phyloP scores from a whole-genome alignment of 179 eudicot genomes.

The Camellia oleifera region DNA sequence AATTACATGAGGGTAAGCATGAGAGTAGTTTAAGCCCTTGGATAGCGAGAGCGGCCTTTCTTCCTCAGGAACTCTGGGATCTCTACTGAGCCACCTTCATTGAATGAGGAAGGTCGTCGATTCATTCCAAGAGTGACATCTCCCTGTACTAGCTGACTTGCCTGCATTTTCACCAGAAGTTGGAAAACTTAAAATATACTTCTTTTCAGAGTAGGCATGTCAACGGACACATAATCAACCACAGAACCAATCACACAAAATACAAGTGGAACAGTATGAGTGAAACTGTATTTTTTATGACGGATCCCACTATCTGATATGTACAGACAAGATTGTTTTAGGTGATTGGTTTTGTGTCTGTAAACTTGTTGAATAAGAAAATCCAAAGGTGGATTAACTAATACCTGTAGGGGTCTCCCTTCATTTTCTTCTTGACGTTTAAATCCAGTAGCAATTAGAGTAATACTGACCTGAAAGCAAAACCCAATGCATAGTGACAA shows the following conservation, averaged over 20 bases:
- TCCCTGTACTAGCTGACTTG: conserved; percentile 55
- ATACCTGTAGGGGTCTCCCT: conserved; percentile 63
- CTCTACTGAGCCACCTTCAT: conserved; percentile 73
- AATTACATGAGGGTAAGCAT: neutral
- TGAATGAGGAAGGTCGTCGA: conserved; percentile 57
- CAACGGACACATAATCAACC: no score
- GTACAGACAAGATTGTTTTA: no score
- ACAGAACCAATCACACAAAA: no score
- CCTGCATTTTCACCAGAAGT: conserved; percentile 41
- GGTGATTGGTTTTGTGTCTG: no score
- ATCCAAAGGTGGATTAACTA: neutral
- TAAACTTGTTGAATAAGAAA: no score
- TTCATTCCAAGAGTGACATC: conserved; percentile 52
- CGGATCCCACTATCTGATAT: no score
- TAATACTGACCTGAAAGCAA: conserved; percentile 67
- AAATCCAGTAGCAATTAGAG: conserved; percentile 92
- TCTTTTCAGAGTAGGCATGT: neutral
- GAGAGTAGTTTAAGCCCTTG: conserved; percentile 52
- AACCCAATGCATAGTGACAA: neutral
- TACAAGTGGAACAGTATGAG: no score
- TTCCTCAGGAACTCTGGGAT: conserved; percentile 94
- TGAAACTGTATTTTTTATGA: no score
- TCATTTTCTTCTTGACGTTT: conserved; percentile 86
- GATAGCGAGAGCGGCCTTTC: conserved; percentile 96
- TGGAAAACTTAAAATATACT: neutral